Percentiles rank a stretch among this genome's conserved stretches.
Evolutionary conservation across 306 rosid genomes (phyloP).

Genomic region (Malus domestica): ASM211411v1 NC_041797.1:15223501-15224000

Average conservation of each 20-base stretch:
- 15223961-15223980: background rate
- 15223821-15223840: background rate
- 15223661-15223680: background rate
- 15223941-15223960: background rate
- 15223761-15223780: background rate
- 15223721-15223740: background rate
- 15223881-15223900: background rate
- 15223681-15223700: background rate
- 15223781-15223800: background rate
- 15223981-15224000: background rate
- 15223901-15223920: background rate
- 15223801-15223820: background rate
- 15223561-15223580: conserved; percentile 6
- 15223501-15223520: background rate
- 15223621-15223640: background rate
- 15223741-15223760: background rate
- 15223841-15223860: background rate
- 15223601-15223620: background rate
- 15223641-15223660: background rate
- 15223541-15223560: conserved; percentile 31
- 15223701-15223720: background rate
- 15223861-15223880: background rate
- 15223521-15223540: conserved; percentile 4
- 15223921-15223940: background rate
- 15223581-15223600: background rate